Conservation (phyloP, 1,139 yeast species). For the Hyphopichia khmerensis region DNA sequence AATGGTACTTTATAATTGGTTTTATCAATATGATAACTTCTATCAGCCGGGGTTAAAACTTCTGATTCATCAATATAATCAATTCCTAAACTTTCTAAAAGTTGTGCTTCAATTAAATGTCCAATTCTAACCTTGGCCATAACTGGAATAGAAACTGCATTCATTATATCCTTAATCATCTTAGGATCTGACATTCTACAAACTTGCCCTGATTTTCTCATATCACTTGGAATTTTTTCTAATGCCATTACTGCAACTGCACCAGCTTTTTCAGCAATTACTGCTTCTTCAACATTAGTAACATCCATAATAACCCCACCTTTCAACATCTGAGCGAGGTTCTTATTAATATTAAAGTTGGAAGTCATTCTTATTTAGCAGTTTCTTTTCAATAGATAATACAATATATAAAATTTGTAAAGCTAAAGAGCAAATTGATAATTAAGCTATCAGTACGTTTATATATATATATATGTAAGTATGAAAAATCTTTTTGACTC, state of each 20-base stretch:
- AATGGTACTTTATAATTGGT: constrained; percentile 68
- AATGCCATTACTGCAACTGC: constrained; percentile 93
- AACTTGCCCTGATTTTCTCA: constrained; percentile 80
- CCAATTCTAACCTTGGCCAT: constrained; percentile 92
- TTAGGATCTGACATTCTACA: constrained; percentile 88
- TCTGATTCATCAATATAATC: constrained; percentile 87
- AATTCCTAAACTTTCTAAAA: constrained; percentile 68
- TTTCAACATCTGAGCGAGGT: constrained; percentile 85
- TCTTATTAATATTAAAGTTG: constrained; percentile 65
- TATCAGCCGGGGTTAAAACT: constrained; percentile 82
- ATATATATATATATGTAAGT: too few species aligned
- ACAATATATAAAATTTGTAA: too few species aligned
- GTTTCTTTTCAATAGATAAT: neutral
- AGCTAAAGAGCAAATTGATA: too few species aligned
- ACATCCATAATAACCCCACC: constrained; percentile 64
- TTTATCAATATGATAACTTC: constrained; percentile 64
- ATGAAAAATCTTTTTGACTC: too few species aligned
- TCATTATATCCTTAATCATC: constrained; percentile 77
- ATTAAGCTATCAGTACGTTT: too few species aligned
- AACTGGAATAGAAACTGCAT: constrained; percentile 69
- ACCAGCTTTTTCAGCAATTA: constrained; percentile 79
- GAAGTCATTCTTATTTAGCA: neutral
- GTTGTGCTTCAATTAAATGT: constrained; percentile 81
- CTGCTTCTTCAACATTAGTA: constrained; percentile 47
- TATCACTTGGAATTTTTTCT: constrained; percentile 85